Base-by-base conservation (phyloP, 2,329 filamentous ascomycete species). In the Xylaria sp. region DNA sequence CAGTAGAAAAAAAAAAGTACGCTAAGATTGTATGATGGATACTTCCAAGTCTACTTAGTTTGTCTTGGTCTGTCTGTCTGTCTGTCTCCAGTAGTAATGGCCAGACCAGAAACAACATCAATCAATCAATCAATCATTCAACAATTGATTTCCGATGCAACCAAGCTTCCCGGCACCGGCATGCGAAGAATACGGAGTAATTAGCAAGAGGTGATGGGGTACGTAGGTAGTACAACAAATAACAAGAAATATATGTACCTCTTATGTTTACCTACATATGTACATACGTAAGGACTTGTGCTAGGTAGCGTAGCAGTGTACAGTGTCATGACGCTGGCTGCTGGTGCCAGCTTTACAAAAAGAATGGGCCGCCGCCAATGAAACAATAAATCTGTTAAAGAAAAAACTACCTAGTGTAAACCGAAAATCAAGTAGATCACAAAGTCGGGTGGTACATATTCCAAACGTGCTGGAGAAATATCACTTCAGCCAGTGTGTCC, bases 151-250 rank as follows among this genome's bases (percentile, higher is more conserved):
- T 46, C 15, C 46, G 46, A 63, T 63, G 59, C 39, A 67, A 66
- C 64, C 46, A 18, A 6, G 9, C 39, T 31, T 12, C 48, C 48
- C 49, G 49, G 49, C 62, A 61, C 51, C 33, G 28, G 33, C 36
- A 67, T 67, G 54, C 52, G 55, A 64, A 23, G 43, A 64, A 67
- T 49, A 64, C 41, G 54, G 65, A 60, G 65, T 67, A 58, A 67
- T 63, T 63, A 64, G 52, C 41, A 39, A 3, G 28, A 36, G 8
- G 15, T 18, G 18, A 18, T 15, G 3, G 6, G n/a, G 46, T 41
- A 41, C 2, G 8, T 48, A 20, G 4, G 3, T 23, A 48, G 6
- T 48, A 28, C 3, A 23, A 8, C 23, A 12, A 18, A 8, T 46
- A 46, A 46, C 18, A 4, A 18, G 13, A 46, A 46, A 10, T 9